Conservation (phyloP, 139 green algal genomes). For the Tetratostichococcus sp. region DNA sequence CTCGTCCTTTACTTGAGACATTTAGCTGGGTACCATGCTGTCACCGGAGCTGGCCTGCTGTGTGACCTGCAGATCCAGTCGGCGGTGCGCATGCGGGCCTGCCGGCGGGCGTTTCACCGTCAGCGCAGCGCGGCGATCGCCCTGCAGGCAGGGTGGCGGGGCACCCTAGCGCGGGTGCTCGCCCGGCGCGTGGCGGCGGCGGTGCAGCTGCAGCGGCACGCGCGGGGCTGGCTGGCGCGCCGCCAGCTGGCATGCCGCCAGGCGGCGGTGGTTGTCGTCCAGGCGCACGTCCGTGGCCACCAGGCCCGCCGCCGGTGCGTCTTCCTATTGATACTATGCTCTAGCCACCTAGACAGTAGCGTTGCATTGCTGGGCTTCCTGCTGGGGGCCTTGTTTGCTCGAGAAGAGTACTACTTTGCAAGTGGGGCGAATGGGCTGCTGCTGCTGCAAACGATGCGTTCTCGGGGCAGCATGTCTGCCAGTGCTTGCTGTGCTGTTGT, state of each 20-base stretch:
- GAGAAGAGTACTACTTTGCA: no score
- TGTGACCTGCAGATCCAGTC: slow-evolving; percentile 33
- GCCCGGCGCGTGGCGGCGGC: slow-evolving; percentile 3
- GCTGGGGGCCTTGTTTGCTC: no score
- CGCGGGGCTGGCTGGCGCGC: slow-evolving; percentile 19
- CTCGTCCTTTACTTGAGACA: no score
- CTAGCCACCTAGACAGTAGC: no score
- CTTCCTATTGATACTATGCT: no score
- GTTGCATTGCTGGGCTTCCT: no score
- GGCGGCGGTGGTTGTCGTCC: slow-evolving; percentile 31
- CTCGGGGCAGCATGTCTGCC: no score
- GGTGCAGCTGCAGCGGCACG: slow-evolving; percentile 7
- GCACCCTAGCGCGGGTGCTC: neutral
- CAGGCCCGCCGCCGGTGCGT: slow-evolving; percentile 17
- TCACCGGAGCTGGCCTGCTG: no score
- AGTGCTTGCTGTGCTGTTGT: no score
- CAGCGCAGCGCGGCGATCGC: neutral
- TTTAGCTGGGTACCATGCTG: no score
- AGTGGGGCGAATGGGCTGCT: no score
- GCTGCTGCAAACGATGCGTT: no score
- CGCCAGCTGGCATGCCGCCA: neutral
- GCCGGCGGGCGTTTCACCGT: slow-evolving; percentile 7
- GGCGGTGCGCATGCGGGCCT: slow-evolving; percentile 7
- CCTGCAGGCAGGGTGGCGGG: slow-evolving; percentile 30
- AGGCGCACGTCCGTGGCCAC: slow-evolving; percentile 36